Percentiles rank a stretch among this genome's conserved stretches.
phyloP scores from a whole-genome alignment of 1,284 basidiomycete genomes.

The Bjerkandera adusta region DNA sequence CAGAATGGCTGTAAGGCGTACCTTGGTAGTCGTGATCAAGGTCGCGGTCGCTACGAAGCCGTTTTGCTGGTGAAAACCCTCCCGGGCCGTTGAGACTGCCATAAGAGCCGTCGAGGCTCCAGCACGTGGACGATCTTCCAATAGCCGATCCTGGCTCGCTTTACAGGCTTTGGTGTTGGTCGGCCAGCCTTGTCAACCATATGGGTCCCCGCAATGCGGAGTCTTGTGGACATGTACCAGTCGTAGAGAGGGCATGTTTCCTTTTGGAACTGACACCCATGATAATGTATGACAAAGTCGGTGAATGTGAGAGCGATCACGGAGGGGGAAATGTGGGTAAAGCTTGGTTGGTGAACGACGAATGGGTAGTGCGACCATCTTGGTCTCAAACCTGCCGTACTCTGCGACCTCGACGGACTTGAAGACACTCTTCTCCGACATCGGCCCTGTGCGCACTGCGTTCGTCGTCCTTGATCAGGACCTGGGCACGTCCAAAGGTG shows the following conservation, averaged over 20 bases:
- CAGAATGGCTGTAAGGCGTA: slow-evolving; percentile 23
- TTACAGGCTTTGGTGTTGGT: too few species aligned
- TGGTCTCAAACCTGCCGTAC: slow-evolving; percentile 86
- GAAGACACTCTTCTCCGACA: slow-evolving; percentile 90
- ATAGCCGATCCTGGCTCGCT: too few species aligned
- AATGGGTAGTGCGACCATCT: too few species aligned
- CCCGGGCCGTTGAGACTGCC: slow-evolving; percentile 29
- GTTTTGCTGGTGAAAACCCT: slow-evolving; percentile 45
- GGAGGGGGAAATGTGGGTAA: too few species aligned
- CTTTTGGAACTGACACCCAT: too few species aligned
- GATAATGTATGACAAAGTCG: too few species aligned
- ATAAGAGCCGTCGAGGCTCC: slow-evolving; percentile 37
- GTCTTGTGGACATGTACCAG: too few species aligned
- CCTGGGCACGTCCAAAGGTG: slow-evolving; percentile 88
- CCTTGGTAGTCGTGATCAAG: slow-evolving; percentile 21
- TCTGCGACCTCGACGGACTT: slow-evolving; percentile 89
- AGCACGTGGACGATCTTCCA: slow-evolving; percentile 40
- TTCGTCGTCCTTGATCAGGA: slow-evolving; percentile 88
- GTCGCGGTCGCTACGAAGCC: slow-evolving; percentile 37
- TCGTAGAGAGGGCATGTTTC: too few species aligned
- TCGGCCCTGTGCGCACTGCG: slow-evolving; percentile 91
- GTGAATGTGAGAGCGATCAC: too few species aligned
- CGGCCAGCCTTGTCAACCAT: too few species aligned
- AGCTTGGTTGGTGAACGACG: too few species aligned
- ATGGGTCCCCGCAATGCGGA: too few species aligned